Conservation (phyloP, 108 stramenopile species). For the Nitzschia palea region DNA sequence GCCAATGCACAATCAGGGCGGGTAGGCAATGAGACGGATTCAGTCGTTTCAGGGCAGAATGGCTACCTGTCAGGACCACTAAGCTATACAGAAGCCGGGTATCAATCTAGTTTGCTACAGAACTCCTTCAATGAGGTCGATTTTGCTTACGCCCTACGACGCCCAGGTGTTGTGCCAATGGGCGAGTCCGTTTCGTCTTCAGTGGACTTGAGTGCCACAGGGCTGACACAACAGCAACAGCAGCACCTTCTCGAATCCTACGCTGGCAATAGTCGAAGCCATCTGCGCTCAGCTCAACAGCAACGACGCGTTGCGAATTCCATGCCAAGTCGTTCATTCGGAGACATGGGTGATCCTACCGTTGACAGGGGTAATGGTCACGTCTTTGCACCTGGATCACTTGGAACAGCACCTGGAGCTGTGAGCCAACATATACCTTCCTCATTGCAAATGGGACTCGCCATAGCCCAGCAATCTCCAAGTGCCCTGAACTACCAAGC, state of each 20-base stretch:
- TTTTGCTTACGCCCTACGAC: slow-evolving; percentile 72
- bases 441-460: not conserved
- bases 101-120: slow-evolving; percentile 31
- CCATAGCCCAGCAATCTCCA: not conserved
- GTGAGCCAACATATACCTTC: not conserved
- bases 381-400: not conserved
- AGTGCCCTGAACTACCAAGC: not conserved
- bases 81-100: slow-evolving; percentile 47
- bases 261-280: slow-evolving; percentile 10
- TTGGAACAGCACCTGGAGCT: not conserved
- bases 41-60: not conserved
- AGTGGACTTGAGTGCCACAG: not conserved
- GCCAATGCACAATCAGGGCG: not conserved
- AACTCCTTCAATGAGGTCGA: slow-evolving; percentile 47
- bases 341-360: not conserved
- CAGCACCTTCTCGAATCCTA: slow-evolving; percentile 4
- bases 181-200: slow-evolving; percentile 19
- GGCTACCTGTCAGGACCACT: slow-evolving; percentile 38
- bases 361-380: not conserved
- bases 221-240: slow-evolving; percentile 6
- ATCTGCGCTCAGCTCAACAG: slow-evolving; percentile 8
- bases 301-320: not conserved
- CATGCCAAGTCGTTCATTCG: slow-evolving; percentile 19
- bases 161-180: slow-evolving; percentile 79
- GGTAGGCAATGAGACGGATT: not conserved